Conservation (phyloP, 2,329 filamentous ascomycete genomes). For the Trichoderma lentiforme region DNA sequence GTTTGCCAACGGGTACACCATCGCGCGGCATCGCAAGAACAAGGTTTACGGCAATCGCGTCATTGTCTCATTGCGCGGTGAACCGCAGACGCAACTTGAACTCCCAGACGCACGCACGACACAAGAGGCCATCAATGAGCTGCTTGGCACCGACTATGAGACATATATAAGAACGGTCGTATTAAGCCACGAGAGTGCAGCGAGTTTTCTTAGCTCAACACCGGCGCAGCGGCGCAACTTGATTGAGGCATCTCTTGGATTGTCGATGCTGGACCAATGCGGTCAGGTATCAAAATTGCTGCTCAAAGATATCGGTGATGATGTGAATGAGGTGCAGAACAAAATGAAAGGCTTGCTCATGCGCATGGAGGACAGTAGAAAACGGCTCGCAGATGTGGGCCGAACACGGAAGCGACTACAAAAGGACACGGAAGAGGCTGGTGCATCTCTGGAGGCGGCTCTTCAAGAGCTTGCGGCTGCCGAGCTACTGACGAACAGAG, state of each 20-base stretch:
- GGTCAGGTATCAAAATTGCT: constrained; percentile 8
- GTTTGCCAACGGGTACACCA: constrained; percentile 24
- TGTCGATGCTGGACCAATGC: constrained; percentile 22
- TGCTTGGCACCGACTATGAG: constrained; percentile 23
- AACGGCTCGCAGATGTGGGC: background rate
- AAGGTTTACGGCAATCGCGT: constrained; percentile 19
- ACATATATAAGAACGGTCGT: constrained; percentile 23
- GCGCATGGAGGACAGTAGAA: background rate
- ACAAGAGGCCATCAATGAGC: constrained; percentile 22
- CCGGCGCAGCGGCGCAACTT: constrained; percentile 14
- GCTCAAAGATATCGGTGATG: constrained; percentile 13
- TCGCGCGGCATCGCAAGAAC: constrained; percentile 23
- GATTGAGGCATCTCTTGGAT: constrained; percentile 23
- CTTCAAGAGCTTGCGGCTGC: background rate
- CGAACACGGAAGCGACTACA: background rate
- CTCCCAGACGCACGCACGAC: constrained; percentile 13
- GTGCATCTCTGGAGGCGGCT: background rate
- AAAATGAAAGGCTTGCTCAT: background rate
- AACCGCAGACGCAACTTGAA: constrained; percentile 20
- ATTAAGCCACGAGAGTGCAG: constrained; percentile 23
- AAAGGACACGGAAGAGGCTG: background rate
- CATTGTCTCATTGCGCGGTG: constrained; percentile 16
- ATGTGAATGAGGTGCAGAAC: background rate
- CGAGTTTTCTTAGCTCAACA: constrained; percentile 22
- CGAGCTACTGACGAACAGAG: background rate